Evolutionary conservation across 257 asterid species (phyloP).

Genomic region (Solanum ossicruentum): DNA sequence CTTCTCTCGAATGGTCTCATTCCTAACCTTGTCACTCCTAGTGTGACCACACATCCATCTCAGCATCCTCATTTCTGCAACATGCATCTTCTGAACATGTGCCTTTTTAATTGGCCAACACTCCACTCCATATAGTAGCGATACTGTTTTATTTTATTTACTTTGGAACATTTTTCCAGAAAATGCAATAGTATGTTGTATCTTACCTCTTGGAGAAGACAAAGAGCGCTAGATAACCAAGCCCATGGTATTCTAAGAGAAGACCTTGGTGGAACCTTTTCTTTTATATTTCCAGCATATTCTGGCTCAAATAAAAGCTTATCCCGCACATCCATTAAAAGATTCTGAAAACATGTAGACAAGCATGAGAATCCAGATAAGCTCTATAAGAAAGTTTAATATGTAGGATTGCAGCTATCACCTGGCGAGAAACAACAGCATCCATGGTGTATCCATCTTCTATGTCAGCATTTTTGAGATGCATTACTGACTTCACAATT

Average conservation of each 20-base stretch:
- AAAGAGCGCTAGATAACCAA: slow-evolving; percentile 92
- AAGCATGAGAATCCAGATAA: not conserved
- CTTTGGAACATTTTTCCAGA: not conserved
- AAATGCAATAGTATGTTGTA: not conserved
- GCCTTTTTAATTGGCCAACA: too few species aligned
- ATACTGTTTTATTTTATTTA: not conserved
- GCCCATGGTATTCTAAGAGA: slow-evolving; percentile 81
- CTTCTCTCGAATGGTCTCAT: too few species aligned
- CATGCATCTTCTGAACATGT: too few species aligned
- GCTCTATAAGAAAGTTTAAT: not conserved
- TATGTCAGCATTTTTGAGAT: slow-evolving; percentile 68
- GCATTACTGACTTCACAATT: slow-evolving; percentile 81
- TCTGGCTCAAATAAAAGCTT: slow-evolving; percentile 96
- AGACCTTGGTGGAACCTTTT: slow-evolving; percentile 70
- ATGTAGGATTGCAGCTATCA: slow-evolving; percentile 5
- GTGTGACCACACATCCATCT: too few species aligned
- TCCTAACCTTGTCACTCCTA: too few species aligned
- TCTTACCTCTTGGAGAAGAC: slow-evolving; percentile 94
- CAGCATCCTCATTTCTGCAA: too few species aligned
- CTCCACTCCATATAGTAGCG: too few species aligned
- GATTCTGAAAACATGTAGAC: slow-evolving; percentile 38
- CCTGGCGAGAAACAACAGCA: slow-evolving; percentile 81
- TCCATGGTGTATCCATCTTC: slow-evolving; percentile 96
- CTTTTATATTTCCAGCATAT: slow-evolving; percentile 81
- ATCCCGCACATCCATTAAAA: slow-evolving; percentile 89